phyloP scores from a whole-genome alignment of 2,329 filamentous ascomycete genomes.

The Graphiopsis chlorocephala region DNA sequence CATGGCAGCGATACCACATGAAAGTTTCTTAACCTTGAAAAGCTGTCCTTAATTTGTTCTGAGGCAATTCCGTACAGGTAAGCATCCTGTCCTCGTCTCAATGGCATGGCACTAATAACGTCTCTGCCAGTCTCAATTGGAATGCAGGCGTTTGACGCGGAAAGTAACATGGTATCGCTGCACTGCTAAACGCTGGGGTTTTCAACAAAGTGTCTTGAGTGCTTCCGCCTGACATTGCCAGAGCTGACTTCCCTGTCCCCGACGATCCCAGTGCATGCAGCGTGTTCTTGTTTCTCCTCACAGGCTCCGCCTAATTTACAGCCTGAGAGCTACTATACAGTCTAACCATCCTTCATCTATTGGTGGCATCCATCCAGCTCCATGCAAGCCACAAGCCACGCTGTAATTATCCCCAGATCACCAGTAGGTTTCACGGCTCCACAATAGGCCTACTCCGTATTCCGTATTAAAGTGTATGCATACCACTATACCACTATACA shows the following conservation, averaged over 20 bases:
- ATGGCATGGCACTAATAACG: not conserved
- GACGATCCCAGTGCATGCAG: not conserved
- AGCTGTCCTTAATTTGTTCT: not conserved
- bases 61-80: not conserved
- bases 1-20: slow-evolving; percentile 4
- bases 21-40: not conserved
- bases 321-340: not conserved
- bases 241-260: not conserved
- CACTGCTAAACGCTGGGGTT: not conserved
- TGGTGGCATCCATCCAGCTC: not conserved
- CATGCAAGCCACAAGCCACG: not conserved
- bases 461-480: not conserved
- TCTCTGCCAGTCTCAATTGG: not conserved
- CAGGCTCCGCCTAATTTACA: no score
- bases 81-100: not conserved
- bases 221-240: not conserved
- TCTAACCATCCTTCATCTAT: not conserved
- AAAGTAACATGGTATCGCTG: not conserved
- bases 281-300: not conserved
- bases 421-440: not conserved
- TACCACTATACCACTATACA: not conserved
- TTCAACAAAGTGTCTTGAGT: not conserved
- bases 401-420: not conserved
- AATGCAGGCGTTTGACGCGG: not conserved
- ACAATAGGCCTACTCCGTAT: not conserved